Conservation (phyloP, 306 rosid genomes). For the Vigna mungo region DNA sequence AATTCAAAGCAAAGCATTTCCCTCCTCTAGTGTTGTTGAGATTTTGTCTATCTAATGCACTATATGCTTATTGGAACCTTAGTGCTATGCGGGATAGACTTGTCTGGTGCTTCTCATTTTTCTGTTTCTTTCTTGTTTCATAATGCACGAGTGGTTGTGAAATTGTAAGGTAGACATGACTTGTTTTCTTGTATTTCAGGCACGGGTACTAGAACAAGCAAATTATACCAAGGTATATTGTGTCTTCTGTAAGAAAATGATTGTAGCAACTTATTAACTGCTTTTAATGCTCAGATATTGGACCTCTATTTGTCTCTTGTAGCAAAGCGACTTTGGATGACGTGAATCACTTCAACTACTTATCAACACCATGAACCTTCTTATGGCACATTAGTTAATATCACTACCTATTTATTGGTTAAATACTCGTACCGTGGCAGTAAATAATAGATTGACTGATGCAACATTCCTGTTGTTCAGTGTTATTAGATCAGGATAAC, state of each 20-base stretch:
- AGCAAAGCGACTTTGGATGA: background rate
- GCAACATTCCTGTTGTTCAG: constrained; percentile 1
- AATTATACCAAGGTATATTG: constrained; percentile 80
- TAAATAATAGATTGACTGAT: background rate
- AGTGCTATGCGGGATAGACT: constrained; percentile 9
- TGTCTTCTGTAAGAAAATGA: constrained; percentile 31
- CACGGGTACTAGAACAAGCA: constrained; percentile 74
- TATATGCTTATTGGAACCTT: constrained; percentile 2
- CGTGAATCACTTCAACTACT: constrained; percentile 3
- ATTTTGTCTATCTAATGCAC: constrained; percentile 11
- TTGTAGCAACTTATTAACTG: constrained; percentile 28
- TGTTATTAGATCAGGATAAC: constrained; percentile 12
- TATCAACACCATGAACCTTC: constrained; percentile 7
- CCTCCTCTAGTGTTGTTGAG: constrained; percentile 1
- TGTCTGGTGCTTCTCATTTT: constrained; percentile 5
- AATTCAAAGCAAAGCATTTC: background rate
- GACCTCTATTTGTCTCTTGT: constrained; percentile 14
- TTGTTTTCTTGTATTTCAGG: constrained; percentile 56
- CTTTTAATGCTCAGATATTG: constrained; percentile 28
- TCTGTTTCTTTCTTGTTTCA: background rate
- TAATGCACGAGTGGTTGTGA: constrained; percentile 26
- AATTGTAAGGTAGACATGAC: constrained; percentile 27
- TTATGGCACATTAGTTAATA: constrained; percentile 5
- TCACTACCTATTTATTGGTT: constrained; percentile 23
- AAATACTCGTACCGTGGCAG: background rate